phyloP scores from a whole-genome alignment of 805 yeast genomes.

The Candida dajiaensis region DNA sequence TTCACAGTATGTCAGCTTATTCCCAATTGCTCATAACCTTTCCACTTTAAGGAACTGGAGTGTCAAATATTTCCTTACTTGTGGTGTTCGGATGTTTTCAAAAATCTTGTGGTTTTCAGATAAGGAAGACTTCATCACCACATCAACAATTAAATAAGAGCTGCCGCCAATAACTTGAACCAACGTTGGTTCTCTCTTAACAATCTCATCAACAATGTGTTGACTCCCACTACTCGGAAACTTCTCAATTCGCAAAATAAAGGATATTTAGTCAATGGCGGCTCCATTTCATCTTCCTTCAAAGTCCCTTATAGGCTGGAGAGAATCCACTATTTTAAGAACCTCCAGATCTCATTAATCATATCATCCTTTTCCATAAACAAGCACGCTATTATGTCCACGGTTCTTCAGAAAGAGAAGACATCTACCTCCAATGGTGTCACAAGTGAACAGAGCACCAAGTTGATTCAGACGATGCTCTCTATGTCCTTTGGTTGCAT shows the following conservation, averaged over 20 bases:
- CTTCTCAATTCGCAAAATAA: no score
- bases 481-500: conserved; percentile 52
- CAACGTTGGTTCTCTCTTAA: not conserved
- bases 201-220: no score
- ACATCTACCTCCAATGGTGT: conserved; percentile 7
- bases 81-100: not conserved
- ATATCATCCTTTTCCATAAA: no score
- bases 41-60: no score
- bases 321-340: not conserved
- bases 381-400: not conserved
- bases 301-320: no score
- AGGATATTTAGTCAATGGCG: not conserved
- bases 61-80: not conserved
- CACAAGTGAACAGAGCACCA: conserved; percentile 36
- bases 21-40: no score
- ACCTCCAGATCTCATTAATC: no score
- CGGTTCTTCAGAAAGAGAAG: not conserved
- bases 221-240: no score
- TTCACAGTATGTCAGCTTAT: no score
- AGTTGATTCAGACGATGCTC: conserved; percentile 41
- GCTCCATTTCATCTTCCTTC: not conserved
- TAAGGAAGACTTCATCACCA: not conserved
- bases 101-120: not conserved
- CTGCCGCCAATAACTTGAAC: not conserved
- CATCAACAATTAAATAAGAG: not conserved